These are phyloP conservation scores for Neofusicoccum sp. DNA, from an alignment of 2,329 filamentous ascomycete genomes.

Conservation along the genomic window DNA sequence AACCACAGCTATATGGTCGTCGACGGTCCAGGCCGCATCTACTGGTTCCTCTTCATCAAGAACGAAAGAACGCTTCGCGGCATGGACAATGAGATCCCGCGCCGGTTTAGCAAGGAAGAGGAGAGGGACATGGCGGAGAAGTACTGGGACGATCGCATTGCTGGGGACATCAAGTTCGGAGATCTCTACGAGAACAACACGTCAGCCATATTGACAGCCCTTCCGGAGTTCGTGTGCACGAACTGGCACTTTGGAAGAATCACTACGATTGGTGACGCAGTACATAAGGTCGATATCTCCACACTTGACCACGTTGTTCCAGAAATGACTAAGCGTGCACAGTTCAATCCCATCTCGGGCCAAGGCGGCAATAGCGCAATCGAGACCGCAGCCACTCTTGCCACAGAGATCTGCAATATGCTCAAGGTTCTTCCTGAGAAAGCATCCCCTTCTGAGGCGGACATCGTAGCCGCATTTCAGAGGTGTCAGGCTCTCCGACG, in stretches of 20 bases:
- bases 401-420: neutral
- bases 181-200: conserved; percentile 36
- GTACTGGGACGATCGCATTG: conserved; percentile 32
- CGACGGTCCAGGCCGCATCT: conserved; percentile 27
- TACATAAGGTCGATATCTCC: conserved; percentile 40
- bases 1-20: conserved; percentile 25
- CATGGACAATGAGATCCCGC: conserved; percentile 17
- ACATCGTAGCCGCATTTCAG: neutral
- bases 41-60: conserved; percentile 31
- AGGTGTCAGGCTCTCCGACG: neutral
- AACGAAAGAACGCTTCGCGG: conserved; percentile 28
- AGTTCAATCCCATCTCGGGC: conserved; percentile 26
- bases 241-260: conserved; percentile 45
- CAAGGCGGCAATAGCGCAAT: conserved; percentile 28
- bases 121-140: conserved; percentile 30
- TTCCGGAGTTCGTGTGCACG: conserved; percentile 43
- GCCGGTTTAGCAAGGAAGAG: conserved; percentile 35
- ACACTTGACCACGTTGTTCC: neutral
- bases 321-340: neutral
- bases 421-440: no score
- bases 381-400: conserved; percentile 26
- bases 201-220: conserved; percentile 29
- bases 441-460: no score
- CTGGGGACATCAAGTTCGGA: conserved; percentile 34
- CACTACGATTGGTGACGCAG: conserved; percentile 45